Percentiles rank a stretch among this genome's conserved stretches.
Evolutionary conservation across 306 rosid genomes (phyloP).

Genomic region (Morella rubra): DNA sequence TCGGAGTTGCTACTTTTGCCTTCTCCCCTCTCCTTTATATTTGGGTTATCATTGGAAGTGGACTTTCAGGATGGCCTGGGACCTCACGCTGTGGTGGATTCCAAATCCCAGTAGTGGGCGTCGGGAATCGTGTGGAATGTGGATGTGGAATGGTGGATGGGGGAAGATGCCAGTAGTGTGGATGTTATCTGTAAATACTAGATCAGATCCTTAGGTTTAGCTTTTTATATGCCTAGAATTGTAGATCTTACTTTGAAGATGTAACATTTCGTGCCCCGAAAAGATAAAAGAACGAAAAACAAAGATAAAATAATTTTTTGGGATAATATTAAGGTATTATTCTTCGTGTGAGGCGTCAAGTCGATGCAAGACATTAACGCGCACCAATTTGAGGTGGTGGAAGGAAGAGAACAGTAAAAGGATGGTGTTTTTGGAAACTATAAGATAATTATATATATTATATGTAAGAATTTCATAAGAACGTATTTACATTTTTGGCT

Average conservation of each 20-base stretch:
- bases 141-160: not conserved
- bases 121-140: constrained; percentile 17
- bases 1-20: not conserved
- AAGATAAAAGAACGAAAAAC: too few species aligned
- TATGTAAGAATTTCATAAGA: too few species aligned
- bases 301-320: too few species aligned
- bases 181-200: not conserved
- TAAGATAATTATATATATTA: too few species aligned
- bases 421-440: too few species aligned
- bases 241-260: constrained; percentile 4
- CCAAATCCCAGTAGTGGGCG: constrained; percentile 17
- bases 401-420: too few species aligned
- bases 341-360: not conserved
- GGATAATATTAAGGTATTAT: not conserved
- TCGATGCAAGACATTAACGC: too few species aligned
- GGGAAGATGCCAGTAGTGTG: not conserved
- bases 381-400: too few species aligned
- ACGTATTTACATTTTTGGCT: too few species aligned
- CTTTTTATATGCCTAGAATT: not conserved
- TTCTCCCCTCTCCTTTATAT: too few species aligned
- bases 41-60: not conserved
- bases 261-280: too few species aligned
- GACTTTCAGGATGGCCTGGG: not conserved
- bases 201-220: constrained; percentile 1
- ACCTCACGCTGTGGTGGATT: constrained; percentile 14